A percentile compares a stretch with the other conserved stretches of the same genome.
phyloP scores from a whole-genome alignment of 176 grass and related monocot genomes.

The Puccinellia tenuiflora region DNA sequence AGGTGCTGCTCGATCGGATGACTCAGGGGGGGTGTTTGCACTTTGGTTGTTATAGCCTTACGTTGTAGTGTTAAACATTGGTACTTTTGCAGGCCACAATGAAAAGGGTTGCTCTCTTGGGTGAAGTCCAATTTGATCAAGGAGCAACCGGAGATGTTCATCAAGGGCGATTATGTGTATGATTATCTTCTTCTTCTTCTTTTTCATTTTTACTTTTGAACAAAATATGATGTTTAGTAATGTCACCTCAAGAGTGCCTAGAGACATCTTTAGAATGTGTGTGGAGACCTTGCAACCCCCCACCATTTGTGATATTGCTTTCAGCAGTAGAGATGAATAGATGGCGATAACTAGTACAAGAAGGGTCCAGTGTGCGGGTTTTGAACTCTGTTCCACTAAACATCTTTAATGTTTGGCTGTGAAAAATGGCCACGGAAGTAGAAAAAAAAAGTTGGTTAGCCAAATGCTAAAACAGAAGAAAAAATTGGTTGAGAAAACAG shows the following conservation, averaged over 20 bases:
- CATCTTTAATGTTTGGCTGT: not conserved
- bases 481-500: not conserved
- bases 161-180: slow-evolving; percentile 83
- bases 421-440: not conserved
- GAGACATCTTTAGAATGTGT: not conserved
- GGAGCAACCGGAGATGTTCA: slow-evolving; percentile 91
- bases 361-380: not conserved
- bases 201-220: not conserved
- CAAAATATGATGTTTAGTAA: not conserved
- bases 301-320: not conserved
- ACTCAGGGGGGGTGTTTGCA: not conserved
- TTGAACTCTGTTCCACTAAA: not conserved
- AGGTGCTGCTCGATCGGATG: slow-evolving; percentile 30
- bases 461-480: not conserved
- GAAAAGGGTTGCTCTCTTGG: slow-evolving; percentile 58
- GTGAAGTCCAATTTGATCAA: slow-evolving; percentile 90
- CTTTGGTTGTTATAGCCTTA: not conserved
- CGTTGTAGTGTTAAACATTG: not conserved
- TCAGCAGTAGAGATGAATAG: not conserved
- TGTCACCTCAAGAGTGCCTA: no score
- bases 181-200: slow-evolving; percentile 29
- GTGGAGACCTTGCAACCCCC: not conserved
- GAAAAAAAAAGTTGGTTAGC: not conserved
- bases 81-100: slow-evolving; percentile 35
- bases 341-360: no score